Evolutionary conservation across 257 asterid genomes (phyloP), one percentile per base, ranked within the genome.

Genomic region (Nicotiana tabacum): DNA sequence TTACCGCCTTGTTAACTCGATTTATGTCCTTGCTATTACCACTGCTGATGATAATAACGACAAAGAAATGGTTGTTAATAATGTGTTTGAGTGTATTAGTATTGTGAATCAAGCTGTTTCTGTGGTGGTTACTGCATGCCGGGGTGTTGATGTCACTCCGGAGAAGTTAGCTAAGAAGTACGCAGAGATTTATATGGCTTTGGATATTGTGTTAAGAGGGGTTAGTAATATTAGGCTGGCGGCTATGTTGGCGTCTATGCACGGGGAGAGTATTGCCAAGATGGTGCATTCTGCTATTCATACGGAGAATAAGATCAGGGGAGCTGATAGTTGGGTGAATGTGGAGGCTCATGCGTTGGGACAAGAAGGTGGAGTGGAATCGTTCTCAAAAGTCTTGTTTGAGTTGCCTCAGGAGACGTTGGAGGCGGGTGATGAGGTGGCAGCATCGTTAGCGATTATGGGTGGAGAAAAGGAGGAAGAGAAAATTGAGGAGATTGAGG

Each of bases 91-190:
- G 88, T 96, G 99, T 82, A 94, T 94, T 27, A 84, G 88, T 69
- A 89, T 96, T 60, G 98, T 96, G 46, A 96, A 96, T 85, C 99
- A 96, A 81, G 92, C 98, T 5, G 99, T 96, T 82, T 92, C 97
- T 0, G 98, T 96, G 15, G 88, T 96, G 18, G 97, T 94, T 18
- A 91, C 99, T 0, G 99, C 99, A 1, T 93, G 99, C 81, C 94
- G 98, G 4, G 99, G 99, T 21, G 97, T 96, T 15, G 99, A 96
- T 88, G 99, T 96, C 78, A 96, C 98, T 29, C 96, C 96, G 3
- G 99, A 96, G 80, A 96, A 96, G 85, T 86, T 96, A 60, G 92
- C 96, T 82, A 96, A 89, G 91, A 96, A 96, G 80, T 96, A 96
- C 1, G 98, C 97, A 0, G 99, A 96, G 85, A 89, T 96, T 83